These are phyloP conservation scores for Mycoemilia scoparia DNA, from an alignment of 192 early-diverging fungal species.

Conservation along the genomic window DNA sequence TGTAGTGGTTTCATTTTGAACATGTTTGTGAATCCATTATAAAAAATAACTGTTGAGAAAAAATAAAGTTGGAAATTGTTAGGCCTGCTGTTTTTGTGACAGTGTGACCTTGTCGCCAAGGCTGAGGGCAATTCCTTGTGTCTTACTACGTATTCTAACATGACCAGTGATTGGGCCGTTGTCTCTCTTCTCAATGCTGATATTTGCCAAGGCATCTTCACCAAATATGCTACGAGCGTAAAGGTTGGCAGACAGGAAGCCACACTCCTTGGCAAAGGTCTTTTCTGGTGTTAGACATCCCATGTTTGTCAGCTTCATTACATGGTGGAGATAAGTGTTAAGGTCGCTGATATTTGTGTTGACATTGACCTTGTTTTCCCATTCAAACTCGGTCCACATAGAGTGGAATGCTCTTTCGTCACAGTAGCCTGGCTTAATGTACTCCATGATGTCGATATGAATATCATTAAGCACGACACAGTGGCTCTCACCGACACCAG, in stretches of 20 bases:
- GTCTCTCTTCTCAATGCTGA: constrained; percentile 71
- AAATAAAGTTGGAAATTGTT: no score
- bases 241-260: constrained; percentile 93
- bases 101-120: constrained; percentile 70
- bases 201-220: constrained; percentile 95
- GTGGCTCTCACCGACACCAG: constrained; percentile 70
- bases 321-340: constrained; percentile 72
- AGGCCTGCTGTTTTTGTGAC: no score
- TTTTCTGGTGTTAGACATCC: constrained; percentile 90
- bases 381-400: constrained; percentile 99
- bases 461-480: constrained; percentile 95
- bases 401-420: constrained; percentile 86
- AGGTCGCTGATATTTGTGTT: constrained; percentile 84
- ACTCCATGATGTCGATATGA: constrained; percentile 99
- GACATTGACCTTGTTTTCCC: constrained; percentile 99
- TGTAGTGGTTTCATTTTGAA: no score
- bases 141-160: constrained; percentile 94
- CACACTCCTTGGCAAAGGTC: constrained; percentile 84
- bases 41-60: no score
- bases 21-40: no score
- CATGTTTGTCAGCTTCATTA: constrained; percentile 95
- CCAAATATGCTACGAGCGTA: constrained; percentile 94
- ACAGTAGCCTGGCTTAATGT: constrained; percentile 84
- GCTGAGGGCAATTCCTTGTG: constrained; percentile 92
- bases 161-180: constrained; percentile 76